A percentile compares a stretch with the other conserved stretches of the same genome.
phyloP scores from a whole-genome alignment of 306 rosid species.

The Pyrus bretschneideri region DNA sequence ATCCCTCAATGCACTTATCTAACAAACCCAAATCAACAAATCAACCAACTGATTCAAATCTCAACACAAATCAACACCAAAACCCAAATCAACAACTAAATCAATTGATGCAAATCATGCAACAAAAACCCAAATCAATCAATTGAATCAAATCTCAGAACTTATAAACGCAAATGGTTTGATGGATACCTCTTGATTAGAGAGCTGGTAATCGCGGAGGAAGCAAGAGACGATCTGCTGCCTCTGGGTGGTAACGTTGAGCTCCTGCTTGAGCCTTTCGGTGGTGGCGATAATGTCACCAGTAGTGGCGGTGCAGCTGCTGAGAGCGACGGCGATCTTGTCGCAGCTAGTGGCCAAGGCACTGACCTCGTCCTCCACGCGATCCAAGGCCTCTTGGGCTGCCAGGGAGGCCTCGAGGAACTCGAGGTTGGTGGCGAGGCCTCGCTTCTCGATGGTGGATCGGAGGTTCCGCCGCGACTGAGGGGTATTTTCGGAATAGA shows the following conservation, averaged over 20 bases:
- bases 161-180: neutral
- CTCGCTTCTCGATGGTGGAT: conserved; percentile 80
- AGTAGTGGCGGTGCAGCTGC: conserved; percentile 70
- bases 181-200: conserved; percentile 58
- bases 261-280: conserved; percentile 88
- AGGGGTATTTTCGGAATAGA: conserved; percentile 75
- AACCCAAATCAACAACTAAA: neutral
- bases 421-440: conserved; percentile 69
- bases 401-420: conserved; percentile 66
- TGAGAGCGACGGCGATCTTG: conserved; percentile 71
- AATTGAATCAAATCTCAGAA: neutral
- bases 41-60: neutral
- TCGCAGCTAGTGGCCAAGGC: conserved; percentile 76
- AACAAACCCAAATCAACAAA: conserved; percentile 15
- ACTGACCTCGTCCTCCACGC: conserved; percentile 73
- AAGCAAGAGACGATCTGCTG: conserved; percentile 83
- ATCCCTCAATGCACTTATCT: conserved; percentile 85
- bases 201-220: conserved; percentile 92
- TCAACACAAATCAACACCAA: neutral
- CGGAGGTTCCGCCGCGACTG: conserved; percentile 92
- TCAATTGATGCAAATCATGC: neutral
- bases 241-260: conserved; percentile 61
- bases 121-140: neutral
- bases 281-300: conserved; percentile 87
- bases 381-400: conserved; percentile 72